Percentiles rank a stretch among this genome's conserved stretches.
These are phyloP conservation scores for Ophiostoma sp. DNA, from an alignment of 2,329 filamentous ascomycete species.

Conservation along the genomic window DNA sequence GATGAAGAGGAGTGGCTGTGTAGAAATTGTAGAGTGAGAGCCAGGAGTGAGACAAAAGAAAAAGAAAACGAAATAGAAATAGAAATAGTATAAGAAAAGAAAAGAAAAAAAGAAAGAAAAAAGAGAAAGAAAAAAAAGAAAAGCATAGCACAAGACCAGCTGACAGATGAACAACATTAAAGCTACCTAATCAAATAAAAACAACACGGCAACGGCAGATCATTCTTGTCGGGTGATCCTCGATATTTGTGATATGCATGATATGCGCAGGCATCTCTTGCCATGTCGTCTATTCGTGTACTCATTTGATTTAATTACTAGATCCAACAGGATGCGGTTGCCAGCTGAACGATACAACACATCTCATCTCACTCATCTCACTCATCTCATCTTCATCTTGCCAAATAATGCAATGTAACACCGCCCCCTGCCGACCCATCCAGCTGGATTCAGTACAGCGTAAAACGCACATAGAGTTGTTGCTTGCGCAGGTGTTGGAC, in stretches of 20 bases:
- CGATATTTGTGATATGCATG: not conserved
- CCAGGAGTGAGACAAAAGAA: not conserved
- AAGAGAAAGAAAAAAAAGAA: not conserved
- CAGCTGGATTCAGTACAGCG: too few species aligned
- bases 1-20: not conserved
- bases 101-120: not conserved
- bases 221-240: not conserved
- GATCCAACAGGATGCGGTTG: not conserved
- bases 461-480: too few species aligned
- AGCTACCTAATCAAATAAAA: not conserved
- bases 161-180: not conserved
- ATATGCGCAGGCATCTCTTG: not conserved
- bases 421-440: not conserved
- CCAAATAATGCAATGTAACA: not conserved
- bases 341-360: not conserved
- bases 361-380: not conserved
- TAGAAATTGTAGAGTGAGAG: not conserved
- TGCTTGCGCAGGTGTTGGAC: too few species aligned
- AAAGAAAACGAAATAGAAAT: not conserved
- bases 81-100: not conserved
- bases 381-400: not conserved
- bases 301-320: not conserved
- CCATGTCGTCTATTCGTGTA: too few species aligned
- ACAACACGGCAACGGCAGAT: not conserved
- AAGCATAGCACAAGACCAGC: not conserved